Percentiles rank a stretch among this genome's conserved stretches.
Evolutionary conservation across 2,329 filamentous ascomycete genomes (phyloP).

Genomic region (Microsporum canis): DNA sequence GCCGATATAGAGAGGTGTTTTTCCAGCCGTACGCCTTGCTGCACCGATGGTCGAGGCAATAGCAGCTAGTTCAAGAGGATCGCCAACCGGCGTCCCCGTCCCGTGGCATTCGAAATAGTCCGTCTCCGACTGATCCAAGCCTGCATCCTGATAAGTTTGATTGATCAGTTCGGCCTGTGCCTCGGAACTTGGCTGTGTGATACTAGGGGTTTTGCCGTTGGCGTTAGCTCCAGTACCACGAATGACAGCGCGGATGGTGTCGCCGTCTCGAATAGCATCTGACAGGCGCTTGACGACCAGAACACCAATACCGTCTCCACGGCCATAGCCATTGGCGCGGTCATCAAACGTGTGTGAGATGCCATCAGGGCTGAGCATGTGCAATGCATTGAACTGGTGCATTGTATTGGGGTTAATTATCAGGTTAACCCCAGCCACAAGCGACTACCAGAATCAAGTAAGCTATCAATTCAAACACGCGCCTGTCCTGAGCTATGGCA

Average conservation of each 20-base stretch:
- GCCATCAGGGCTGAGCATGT: conserved; percentile 13
- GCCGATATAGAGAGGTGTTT: conserved; percentile 12
- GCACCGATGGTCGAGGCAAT: conserved; percentile 5
- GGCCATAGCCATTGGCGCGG: conserved; percentile 25
- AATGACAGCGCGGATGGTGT: conserved; percentile 27
- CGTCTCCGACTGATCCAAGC: conserved; percentile 13
- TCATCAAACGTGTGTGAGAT: conserved; percentile 20
- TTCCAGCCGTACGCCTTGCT: not conserved
- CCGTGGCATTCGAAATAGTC: conserved; percentile 18
- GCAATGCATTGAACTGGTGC: conserved; percentile 27
- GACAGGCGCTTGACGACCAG: conserved; percentile 24
- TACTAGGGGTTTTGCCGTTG: conserved; percentile 20
- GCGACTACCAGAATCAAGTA: not conserved
- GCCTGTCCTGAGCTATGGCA: not conserved
- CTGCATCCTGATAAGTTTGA: conserved; percentile 22
- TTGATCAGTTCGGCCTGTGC: conserved; percentile 23
- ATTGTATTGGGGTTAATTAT: conserved; percentile 22
- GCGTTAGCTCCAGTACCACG: conserved; percentile 21
- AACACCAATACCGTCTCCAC: conserved; percentile 27
- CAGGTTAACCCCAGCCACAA: conserved; percentile 13
- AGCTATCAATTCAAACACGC: not conserved
- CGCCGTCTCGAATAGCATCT: conserved; percentile 24
- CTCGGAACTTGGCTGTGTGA: conserved; percentile 16
- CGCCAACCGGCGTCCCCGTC: conserved; percentile 27
- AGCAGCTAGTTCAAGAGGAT: conserved; percentile 18